A percentile compares a stretch with the other conserved stretches of the same genome.
phyloP scores from a whole-genome alignment of 106 monocot species.

The Ottelia alismoides region DNA sequence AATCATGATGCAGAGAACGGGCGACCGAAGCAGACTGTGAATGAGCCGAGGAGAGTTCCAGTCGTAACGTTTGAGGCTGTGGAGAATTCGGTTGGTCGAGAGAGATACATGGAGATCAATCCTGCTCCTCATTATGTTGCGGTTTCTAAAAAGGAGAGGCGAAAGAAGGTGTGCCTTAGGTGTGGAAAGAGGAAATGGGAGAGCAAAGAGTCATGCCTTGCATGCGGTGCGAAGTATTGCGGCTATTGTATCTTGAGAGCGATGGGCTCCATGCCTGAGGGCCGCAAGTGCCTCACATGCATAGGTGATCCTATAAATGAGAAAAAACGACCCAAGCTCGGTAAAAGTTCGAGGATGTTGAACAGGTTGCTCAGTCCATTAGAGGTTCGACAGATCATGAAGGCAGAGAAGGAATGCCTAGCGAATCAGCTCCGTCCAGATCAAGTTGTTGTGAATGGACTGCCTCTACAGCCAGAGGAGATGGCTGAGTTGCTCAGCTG shows the following conservation, averaged over 20 bases:
- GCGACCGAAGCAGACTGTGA: conserved; percentile 1
- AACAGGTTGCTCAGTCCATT: conserved; percentile 48
- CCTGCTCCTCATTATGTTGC: conserved; percentile 26
- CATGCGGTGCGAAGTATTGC: conserved; percentile 72
- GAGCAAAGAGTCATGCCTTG: conserved; percentile 76
- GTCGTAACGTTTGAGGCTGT: conserved; percentile 24
- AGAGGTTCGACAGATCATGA: conserved; percentile 87
- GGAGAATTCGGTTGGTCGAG: conserved; percentile 11
- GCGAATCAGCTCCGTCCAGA: conserved; percentile 86
- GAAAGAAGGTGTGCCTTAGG: conserved; percentile 41
- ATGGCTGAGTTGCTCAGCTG: conserved; percentile 84
- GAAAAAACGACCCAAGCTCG: conserved; percentile 52
- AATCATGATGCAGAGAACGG: not conserved
- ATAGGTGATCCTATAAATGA: conserved; percentile 79
- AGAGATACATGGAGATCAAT: conserved; percentile 3
- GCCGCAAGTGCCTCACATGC: conserved; percentile 84
- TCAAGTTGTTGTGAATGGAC: conserved; percentile 80
- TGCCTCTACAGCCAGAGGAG: conserved; percentile 63
- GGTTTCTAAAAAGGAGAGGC: conserved; percentile 37
- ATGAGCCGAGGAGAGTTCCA: conserved; percentile 23
- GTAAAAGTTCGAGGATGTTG: conserved; percentile 62
- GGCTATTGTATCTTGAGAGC: conserved; percentile 66
- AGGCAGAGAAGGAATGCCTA: conserved; percentile 83
- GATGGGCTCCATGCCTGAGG: conserved; percentile 99
- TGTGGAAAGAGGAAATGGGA: conserved; percentile 97